Percentiles rank a stretch among this genome's conserved stretches.
phyloP scores from a whole-genome alignment of 192 early-diverging fungal genomes.

The Backusella mclennaniae region DNA sequence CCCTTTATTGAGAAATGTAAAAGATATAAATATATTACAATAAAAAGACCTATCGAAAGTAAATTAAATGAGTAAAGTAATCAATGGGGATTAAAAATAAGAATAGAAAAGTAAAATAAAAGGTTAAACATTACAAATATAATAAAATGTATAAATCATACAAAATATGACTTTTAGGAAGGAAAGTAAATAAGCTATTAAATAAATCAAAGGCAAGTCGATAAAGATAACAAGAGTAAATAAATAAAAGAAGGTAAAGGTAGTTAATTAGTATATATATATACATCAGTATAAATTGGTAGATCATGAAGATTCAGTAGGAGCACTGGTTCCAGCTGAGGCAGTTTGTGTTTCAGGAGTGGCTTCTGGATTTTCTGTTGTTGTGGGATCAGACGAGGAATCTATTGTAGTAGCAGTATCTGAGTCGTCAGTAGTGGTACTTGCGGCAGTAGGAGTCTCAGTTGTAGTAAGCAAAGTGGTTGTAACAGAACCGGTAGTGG shows the following conservation, averaged over 20 bases:
- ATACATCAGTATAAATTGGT: background rate
- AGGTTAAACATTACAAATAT: background rate
- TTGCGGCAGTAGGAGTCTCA: background rate
- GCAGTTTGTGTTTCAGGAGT: background rate
- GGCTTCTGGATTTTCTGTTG: background rate
- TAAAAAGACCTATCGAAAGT: background rate
- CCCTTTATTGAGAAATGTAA: background rate
- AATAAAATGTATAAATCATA: background rate
- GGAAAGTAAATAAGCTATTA: background rate
- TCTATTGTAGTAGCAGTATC: background rate
- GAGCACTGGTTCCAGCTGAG: background rate
- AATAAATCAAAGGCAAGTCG: too few relatives aligned
- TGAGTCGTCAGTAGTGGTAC: background rate
- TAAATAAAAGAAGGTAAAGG: background rate
- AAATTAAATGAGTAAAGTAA: background rate
- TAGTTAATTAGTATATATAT: background rate
- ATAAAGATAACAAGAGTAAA: too few relatives aligned
- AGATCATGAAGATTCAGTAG: background rate
- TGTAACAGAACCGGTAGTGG: background rate
- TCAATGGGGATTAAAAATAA: background rate
- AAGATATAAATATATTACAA: background rate
- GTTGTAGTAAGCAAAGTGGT: background rate
- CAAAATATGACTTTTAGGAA: background rate
- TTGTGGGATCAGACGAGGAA: background rate
- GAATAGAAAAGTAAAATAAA: background rate